Conservation (phyloP, 148 eudicot genomes). For the Chenopodium album region DNA sequence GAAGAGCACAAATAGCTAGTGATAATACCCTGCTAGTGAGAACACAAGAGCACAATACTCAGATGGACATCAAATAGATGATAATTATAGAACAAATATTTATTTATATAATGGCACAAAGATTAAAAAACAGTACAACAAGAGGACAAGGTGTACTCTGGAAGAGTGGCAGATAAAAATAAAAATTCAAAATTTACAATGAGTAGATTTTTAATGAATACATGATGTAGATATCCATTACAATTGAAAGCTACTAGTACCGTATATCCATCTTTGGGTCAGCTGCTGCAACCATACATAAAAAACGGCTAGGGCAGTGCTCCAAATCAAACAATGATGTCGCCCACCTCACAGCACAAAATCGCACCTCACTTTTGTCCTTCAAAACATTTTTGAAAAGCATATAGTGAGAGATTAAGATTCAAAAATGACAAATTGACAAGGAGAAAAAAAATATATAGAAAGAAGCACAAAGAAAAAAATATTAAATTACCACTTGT, state of each 20-base stretch:
- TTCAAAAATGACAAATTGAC: neutral
- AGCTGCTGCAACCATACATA: conserved; percentile 93
- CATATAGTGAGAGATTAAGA: conserved; percentile 5
- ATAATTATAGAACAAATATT: too few relatives aligned
- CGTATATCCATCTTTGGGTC: conserved; percentile 92
- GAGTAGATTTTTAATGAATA: neutral
- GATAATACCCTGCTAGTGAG: neutral
- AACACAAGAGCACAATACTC: too few relatives aligned
- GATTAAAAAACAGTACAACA: too few relatives aligned
- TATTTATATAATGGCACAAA: too few relatives aligned
- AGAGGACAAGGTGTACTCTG: too few relatives aligned
- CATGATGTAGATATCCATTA: neutral
- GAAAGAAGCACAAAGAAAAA: conserved; percentile 8
- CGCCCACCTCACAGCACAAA: conserved; percentile 98
- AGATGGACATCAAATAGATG: too few relatives aligned
- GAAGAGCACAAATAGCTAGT: neutral
- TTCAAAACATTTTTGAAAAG: conserved; percentile 17
- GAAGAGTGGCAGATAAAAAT: too few relatives aligned
- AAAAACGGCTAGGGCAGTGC: conserved; percentile 90
- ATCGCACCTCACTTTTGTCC: conserved; percentile 96
- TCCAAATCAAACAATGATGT: conserved; percentile 75
- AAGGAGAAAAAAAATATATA: neutral
- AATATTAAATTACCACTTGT: conserved; percentile 58
- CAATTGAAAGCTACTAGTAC: conserved; percentile 34
- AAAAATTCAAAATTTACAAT: too few relatives aligned